Evolutionary conservation across 2,329 filamentous ascomycete species (phyloP).

Genomic region (Diaporthe sp.): DNA sequence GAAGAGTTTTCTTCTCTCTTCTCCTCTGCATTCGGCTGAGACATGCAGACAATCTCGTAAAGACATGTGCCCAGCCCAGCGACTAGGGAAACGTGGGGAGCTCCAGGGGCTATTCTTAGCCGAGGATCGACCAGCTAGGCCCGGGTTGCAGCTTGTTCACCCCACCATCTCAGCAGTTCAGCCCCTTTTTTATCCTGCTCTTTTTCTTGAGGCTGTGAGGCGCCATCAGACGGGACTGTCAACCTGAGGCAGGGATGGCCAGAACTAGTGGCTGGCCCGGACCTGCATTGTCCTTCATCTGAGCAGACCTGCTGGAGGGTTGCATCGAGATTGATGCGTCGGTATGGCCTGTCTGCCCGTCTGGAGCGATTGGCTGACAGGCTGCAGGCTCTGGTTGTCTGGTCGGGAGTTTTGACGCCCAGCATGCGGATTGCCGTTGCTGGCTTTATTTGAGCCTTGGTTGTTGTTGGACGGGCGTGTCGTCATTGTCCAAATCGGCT

Average conservation of each 20-base stretch:
- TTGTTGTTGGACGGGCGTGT: conserved; percentile 22
- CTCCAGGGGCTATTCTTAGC: conserved; percentile 37
- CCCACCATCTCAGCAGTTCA: conserved; percentile 28
- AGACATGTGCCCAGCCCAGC: conserved; percentile 28
- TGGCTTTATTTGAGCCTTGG: conserved; percentile 22
- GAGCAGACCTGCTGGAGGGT: conserved; percentile 25
- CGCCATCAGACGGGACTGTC: conserved; percentile 22
- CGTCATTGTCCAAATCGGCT: conserved; percentile 24
- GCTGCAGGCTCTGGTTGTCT: neutral
- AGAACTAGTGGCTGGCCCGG: conserved; percentile 28
- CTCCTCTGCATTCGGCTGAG: conserved; percentile 17
- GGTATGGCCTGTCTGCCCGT: neutral
- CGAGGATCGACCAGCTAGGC: conserved; percentile 33
- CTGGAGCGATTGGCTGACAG: conserved; percentile 19
- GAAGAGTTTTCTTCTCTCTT: conserved; percentile 13
- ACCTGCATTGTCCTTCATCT: conserved; percentile 30
- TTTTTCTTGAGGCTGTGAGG: conserved; percentile 27
- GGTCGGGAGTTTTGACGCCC: conserved; percentile 32
- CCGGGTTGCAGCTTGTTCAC: conserved; percentile 36
- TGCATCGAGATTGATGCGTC: conserved; percentile 30
- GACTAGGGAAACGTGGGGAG: conserved; percentile 37
- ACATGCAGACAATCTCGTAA: conserved; percentile 32
- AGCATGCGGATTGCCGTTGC: conserved; percentile 24
- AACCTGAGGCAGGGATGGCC: conserved; percentile 24
- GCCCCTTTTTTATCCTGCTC: conserved; percentile 25